A percentile compares a stretch with the other conserved stretches of the same genome.
phyloP scores from a whole-genome alignment of 1,284 basidiomycete genomes.

The Pseudozyma sp. region DNA sequence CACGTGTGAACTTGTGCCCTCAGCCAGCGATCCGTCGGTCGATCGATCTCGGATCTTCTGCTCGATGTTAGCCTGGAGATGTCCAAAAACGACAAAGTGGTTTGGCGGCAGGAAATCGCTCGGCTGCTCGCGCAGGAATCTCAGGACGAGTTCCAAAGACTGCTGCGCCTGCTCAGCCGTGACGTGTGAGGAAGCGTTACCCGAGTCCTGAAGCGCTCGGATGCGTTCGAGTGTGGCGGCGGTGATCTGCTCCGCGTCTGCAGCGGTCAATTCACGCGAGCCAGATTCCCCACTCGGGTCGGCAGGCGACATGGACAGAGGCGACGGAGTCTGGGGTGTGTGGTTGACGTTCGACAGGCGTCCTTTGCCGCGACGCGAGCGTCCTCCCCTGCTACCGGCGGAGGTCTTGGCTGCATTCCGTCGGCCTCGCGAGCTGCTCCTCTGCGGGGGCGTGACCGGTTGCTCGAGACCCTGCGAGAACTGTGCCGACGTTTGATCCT shows the following conservation, averaged over 20 bases:
- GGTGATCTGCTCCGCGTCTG: conserved; percentile 20
- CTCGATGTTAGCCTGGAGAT: conserved; percentile 45
- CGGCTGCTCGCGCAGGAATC: conserved; percentile 46
- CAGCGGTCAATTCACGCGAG: neutral
- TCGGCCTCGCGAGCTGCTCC: conserved; percentile 13
- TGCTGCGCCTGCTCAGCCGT: conserved; percentile 40
- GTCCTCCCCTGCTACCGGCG: conserved; percentile 18
- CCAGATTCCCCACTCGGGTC: conserved; percentile 10
- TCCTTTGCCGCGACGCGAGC: conserved; percentile 29
- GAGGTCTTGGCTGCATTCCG: conserved; percentile 9
- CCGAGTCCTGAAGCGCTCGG: conserved; percentile 12
- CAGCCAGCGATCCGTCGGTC: conserved; percentile 1
- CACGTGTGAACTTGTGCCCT: conserved; percentile 1
- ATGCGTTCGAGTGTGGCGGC: conserved; percentile 28
- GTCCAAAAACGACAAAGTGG: conserved; percentile 41
- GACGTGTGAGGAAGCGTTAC: conserved; percentile 23
- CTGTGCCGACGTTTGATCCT: conserved; percentile 7
- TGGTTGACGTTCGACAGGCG: conserved; percentile 35
- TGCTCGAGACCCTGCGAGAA: conserved; percentile 1
- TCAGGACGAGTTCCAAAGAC: conserved; percentile 37
- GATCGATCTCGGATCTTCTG: conserved; percentile 31
- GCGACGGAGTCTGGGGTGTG: conserved; percentile 39
- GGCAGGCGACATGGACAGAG: conserved; percentile 34
- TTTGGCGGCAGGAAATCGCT: conserved; percentile 33
- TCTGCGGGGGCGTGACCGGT: conserved; percentile 9